Base-by-base conservation (phyloP, 139 green algal species). In the Chlamydomonas schloesseri region DNA sequence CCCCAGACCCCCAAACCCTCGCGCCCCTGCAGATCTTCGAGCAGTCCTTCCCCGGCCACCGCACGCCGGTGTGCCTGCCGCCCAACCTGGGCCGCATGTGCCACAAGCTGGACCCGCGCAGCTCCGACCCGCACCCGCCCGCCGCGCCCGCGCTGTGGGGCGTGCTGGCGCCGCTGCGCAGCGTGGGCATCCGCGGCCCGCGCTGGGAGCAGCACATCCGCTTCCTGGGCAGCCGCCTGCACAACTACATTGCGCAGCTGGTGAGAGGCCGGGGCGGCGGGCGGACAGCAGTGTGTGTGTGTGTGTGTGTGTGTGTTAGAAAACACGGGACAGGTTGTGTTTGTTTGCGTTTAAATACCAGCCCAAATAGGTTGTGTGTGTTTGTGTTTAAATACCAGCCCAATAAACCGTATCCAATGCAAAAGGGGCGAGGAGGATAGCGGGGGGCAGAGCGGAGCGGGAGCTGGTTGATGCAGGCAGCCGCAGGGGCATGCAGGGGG, bases 171-270 rank as follows among this genome's bases (percentile, higher is more conserved):
- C 73, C 73, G 11, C 29, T 67, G 34, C 73, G 73, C 47, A 47
- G 29, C 73, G 65, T 42, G 24, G 73, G 73, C 17, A 20, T 80
- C 28, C 65, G 65, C 73, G 73, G 50, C 29, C 46, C 73, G 6
- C 47, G 65, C 73, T 80, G 73, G 73, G 73, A 80, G 50, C 60
- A 80, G 20, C 47, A 67, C 73, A 47, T 17, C 0, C 73, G 73
- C 6, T 50, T 68, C 3, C 18, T 47, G 24, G 50, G 29, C n/a
- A 80, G 65, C 73, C 47, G 73, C 15, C 20, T 80, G 17, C 47
- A 36, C 73, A 80, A 67, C n/a, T 67, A 80, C 31, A 50, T 29
- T 14, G n/a, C 29, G 29, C 65, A 80, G 47, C n/a, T 23, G 73
- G 73, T 80, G 50, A n/a, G n/a, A n/a, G n/a, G n/a, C n/a, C n/a